These are phyloP conservation scores for Suillus placidus DNA, from an alignment of 768 basidiomycete genomes.

Conservation along the genomic window DNA sequence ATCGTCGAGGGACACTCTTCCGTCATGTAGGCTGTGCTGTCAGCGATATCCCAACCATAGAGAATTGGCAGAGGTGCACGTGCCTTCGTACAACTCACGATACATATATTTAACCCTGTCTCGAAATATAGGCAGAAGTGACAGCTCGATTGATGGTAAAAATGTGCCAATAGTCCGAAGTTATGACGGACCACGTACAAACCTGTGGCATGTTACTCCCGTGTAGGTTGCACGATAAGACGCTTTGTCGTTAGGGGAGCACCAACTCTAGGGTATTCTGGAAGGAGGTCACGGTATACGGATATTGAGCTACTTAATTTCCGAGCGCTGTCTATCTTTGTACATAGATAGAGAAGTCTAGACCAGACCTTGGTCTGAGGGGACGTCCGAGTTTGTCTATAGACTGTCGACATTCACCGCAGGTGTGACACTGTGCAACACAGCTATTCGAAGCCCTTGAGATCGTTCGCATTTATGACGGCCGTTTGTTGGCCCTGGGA, in stretches of 20 bases:
- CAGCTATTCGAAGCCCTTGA: constrained; percentile 2
- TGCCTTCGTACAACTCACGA: background rate
- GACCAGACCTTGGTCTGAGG: background rate
- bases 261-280: background rate
- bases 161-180: background rate
- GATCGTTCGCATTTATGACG: constrained; percentile 1
- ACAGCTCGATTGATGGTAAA: background rate
- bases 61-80: background rate
- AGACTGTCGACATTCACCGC: background rate
- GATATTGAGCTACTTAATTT: background rate
- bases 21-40: background rate
- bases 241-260: background rate
- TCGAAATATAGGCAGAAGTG: background rate
- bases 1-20: too few relatives aligned
- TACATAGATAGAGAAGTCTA: background rate
- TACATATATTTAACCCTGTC: background rate
- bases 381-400: background rate
- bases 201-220: background rate
- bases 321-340: background rate
- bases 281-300: background rate
- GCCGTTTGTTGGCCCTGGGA: constrained; percentile 3
- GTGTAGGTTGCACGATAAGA: background rate
- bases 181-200: background rate
- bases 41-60: background rate
- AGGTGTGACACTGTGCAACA: background rate